These are phyloP conservation scores for Castanea mollissima DNA, from an alignment of 306 rosid species.

Conservation along the genomic window DNA sequence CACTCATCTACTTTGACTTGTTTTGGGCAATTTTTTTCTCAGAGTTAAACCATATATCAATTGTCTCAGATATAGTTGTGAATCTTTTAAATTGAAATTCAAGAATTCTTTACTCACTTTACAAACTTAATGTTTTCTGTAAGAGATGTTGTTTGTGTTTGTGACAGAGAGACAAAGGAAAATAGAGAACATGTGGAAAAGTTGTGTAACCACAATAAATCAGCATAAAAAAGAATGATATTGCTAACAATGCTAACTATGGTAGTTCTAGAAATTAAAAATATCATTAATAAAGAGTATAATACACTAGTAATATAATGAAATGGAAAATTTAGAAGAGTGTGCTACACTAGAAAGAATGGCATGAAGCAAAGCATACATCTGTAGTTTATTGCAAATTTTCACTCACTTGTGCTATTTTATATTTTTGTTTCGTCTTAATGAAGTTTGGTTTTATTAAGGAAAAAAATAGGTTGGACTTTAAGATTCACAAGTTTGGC, in stretches of 20 bases:
- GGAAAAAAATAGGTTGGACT: background rate
- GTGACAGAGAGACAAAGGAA: background rate
- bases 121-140: background rate
- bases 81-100: too few species aligned
- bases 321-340: too few species aligned
- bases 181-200: background rate
- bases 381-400: background rate
- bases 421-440: background rate
- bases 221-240: background rate
- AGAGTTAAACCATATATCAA: background rate
- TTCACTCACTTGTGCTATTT: background rate
- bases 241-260: background rate
- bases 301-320: too few species aligned
- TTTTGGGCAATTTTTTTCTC: background rate
- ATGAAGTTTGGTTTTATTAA: too few species aligned
- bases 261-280: background rate
- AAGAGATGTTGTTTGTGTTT: background rate
- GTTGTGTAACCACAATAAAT: background rate
- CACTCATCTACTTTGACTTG: background rate
- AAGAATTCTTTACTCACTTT: too few species aligned
- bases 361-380: background rate
- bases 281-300: too few species aligned
- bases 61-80: background rate
- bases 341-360: background rate
- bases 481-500: constrained; percentile 1